Evolutionary conservation across 192 early-diverging fungal species (phyloP).

Genomic region (Backusella mclennaniae): DNA sequence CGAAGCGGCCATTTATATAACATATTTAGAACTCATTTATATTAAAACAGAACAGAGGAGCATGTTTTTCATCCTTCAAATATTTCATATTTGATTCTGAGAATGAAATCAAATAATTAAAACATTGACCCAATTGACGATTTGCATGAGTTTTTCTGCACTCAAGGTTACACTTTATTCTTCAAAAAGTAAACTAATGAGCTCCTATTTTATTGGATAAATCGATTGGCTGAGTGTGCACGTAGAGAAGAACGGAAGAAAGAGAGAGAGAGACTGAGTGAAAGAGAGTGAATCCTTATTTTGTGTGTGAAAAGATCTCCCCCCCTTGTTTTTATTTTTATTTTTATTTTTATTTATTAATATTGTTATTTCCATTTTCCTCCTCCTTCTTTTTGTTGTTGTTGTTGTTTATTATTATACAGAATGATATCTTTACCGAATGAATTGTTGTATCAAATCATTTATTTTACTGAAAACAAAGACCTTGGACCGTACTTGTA

Average conservation of each 20-base stretch:
- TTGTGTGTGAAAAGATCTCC: neutral
- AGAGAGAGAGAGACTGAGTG: neutral
- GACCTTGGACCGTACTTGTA: slow-evolving; percentile 12
- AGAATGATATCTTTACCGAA: slow-evolving; percentile 21
- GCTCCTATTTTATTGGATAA: too few relatives aligned
- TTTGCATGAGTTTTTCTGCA: too few relatives aligned
- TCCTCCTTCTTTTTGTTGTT: neutral
- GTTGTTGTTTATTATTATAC: neutral
- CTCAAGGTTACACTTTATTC: too few relatives aligned
- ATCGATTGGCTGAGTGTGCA: too few relatives aligned
- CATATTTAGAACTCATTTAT: too few relatives aligned
- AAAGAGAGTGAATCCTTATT: neutral
- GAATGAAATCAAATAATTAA: too few relatives aligned
- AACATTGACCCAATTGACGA: too few relatives aligned
- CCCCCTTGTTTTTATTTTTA: neutral
- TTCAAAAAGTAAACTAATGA: too few relatives aligned
- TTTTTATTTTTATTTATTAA: neutral
- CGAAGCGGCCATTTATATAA: too few relatives aligned
- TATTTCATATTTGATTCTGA: too few relatives aligned
- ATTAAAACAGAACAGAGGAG: too few relatives aligned
- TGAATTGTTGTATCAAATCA: slow-evolving; percentile 29
- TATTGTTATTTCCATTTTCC: neutral
- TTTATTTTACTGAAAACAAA: neutral
- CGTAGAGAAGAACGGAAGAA: neutral
- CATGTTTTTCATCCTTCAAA: too few relatives aligned